Evolutionary conservation across 192 early-diverging fungal species (phyloP).

Genomic region (Podila epicladia): DNA sequence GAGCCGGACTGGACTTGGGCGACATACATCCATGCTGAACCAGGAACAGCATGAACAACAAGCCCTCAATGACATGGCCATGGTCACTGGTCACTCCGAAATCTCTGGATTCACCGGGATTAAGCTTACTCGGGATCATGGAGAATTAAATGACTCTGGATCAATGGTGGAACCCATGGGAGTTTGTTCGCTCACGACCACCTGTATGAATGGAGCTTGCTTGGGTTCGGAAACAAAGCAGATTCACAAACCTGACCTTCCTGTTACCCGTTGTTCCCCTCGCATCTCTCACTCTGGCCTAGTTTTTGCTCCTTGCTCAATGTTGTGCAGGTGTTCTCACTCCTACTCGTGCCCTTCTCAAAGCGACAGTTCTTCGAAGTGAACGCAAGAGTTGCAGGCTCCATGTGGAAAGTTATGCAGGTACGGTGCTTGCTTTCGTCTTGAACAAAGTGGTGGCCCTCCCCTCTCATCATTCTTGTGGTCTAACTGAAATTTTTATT

Average conservation of each 20-base stretch:
- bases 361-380: conserved; percentile 58
- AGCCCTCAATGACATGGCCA: too few species aligned
- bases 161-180: too few species aligned
- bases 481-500: not conserved
- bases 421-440: conserved; percentile 14
- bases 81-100: too few species aligned
- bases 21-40: too few species aligned
- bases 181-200: too few species aligned
- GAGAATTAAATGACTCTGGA: too few species aligned
- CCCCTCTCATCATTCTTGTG: not conserved
- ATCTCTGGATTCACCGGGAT: too few species aligned
- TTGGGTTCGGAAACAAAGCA: too few species aligned
- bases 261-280: not conserved
- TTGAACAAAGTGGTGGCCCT: not conserved
- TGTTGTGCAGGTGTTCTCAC: conserved; percentile 59
- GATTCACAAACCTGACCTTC: not conserved
- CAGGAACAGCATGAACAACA: too few species aligned
- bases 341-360: conserved; percentile 60
- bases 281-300: not conserved
- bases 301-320: conserved; percentile 57
- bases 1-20: not conserved
- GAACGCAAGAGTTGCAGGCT: conserved; percentile 58
- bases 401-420: conserved; percentile 67
- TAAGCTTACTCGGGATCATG: too few species aligned
- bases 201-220: too few species aligned